Evolutionary conservation across 768 basidiomycete species (phyloP), one percentile per base, ranked within the genome.

Genomic region (Boletus reticulatus): DNA sequence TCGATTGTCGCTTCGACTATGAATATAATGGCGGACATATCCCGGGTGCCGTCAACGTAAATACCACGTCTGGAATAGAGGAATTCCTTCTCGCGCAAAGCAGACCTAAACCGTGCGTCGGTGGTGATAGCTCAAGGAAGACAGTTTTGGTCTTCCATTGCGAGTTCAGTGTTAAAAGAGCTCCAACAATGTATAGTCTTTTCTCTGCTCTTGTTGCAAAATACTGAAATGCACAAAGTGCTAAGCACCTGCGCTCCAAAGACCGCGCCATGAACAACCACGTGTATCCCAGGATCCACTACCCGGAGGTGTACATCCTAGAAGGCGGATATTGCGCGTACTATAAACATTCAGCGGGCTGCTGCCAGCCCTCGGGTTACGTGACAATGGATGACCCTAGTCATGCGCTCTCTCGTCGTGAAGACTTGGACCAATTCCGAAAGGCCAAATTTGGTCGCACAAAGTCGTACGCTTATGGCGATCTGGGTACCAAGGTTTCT

Each of bases 1-100:
- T 99, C 62, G 97, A 99, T 74, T 98, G 97, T 72, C 89, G 97
- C 42, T 99, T 98, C 72, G 93, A 94, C 59, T 99, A 97, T 67
- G 97, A 99, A 74, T 98, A 87, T 71, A 78, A 80, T 47, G 97
- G 97, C 10, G 97, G 97, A 0, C 97, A 98, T 75, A 84, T 98
- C 60, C 83, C 83, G 11, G 90, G 94, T 14, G 95, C 97, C 8
- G 78, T 94, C 69, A 98, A 98, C 70, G 84, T 98, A 66, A 93
- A 92, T 69, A 90, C 86, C 16, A 86, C 87, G 13, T 70, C 79
- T 29, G 84, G 82, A 44, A 81, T 98, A 41, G 94, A 97, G 68
- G 86, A 90, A 49, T 80, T 91, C 48, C 74, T 98, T 38, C 83
- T 98, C 41, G 79, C 86, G 4, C 65, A 73, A 22, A 76, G 71